Percentiles rank a stretch among this genome's conserved stretches.
These are phyloP conservation scores for Blumeria graminis DNA, from an alignment of 2,329 filamentous ascomycete species.

Conservation along the genomic window DNA sequence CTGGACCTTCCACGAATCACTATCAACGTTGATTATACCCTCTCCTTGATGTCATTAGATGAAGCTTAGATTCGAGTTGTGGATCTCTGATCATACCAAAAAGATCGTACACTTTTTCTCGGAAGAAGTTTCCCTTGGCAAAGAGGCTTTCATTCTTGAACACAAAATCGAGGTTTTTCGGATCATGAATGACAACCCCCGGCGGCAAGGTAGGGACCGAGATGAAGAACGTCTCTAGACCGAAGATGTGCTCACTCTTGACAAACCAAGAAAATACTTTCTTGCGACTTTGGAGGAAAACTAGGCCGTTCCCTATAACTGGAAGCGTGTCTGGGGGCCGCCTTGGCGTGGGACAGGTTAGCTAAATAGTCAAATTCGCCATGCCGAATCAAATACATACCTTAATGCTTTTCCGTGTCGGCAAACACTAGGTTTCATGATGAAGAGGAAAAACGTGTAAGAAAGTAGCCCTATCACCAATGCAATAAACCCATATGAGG, in stretches of 20 bases:
- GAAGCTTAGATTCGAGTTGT: background rate
- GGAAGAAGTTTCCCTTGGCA: constrained; percentile 37
- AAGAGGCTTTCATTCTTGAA: constrained; percentile 36
- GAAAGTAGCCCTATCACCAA: too few relatives aligned
- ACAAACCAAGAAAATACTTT: constrained; percentile 38
- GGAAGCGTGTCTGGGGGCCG: constrained; percentile 18
- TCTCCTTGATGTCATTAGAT: constrained; percentile 18
- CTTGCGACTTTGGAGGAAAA: constrained; percentile 34
- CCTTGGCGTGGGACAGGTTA: constrained; percentile 4
- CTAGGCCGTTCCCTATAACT: constrained; percentile 33
- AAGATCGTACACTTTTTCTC: constrained; percentile 32
- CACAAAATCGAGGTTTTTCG: constrained; percentile 35
- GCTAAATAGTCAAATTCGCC: background rate
- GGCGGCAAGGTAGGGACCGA: constrained; percentile 36
- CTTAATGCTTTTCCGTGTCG: background rate
- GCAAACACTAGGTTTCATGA: background rate
- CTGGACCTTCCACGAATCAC: constrained; percentile 36
- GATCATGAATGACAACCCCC: constrained; percentile 37
- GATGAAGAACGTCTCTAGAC: constrained; percentile 35
- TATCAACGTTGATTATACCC: constrained; percentile 43
- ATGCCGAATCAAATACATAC: background rate
- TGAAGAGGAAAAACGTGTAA: background rate
- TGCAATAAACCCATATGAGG: too few relatives aligned
- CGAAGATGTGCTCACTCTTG: constrained; percentile 29
- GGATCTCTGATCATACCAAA: constrained; percentile 21